Percentiles rank a stretch among this genome's conserved stretches.
Conservation (phyloP, 495 filamentous ascomycete species). For the Penicillium subrubescens region DNA sequence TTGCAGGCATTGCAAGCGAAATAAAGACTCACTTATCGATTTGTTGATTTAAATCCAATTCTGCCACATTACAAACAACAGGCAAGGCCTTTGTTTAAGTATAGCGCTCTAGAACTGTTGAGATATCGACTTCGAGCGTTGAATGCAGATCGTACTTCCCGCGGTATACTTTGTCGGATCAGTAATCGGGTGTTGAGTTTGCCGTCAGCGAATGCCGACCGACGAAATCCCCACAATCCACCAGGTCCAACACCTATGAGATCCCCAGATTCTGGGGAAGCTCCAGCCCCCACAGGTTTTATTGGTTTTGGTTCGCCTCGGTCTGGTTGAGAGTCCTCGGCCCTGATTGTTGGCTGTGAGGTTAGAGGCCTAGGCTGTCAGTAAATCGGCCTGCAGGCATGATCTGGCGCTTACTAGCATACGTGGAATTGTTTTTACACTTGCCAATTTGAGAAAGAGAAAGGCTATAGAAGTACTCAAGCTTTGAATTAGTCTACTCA, state of each 20-base stretch:
- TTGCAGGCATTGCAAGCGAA: slow-evolving; percentile 25
- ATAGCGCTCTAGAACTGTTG: not conserved
- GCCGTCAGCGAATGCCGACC: slow-evolving; percentile 11
- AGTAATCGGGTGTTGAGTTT: not conserved
- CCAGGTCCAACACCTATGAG: not conserved
- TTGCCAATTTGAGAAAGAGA: not conserved
- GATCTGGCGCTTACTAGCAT: not conserved
- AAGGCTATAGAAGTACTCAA: not conserved
- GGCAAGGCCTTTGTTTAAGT: not conserved
- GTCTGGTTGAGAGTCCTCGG: slow-evolving; percentile 3
- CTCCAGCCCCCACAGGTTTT: not conserved
- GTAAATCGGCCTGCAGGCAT: not conserved
- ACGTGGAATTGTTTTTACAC: not conserved
- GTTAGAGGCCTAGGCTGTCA: not conserved
- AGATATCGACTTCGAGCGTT: not conserved
- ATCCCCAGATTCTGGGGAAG: slow-evolving; percentile 10
- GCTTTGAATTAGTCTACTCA: not conserved
- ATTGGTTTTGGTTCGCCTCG: not conserved
- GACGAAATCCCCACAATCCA: not conserved
- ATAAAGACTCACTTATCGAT: not conserved
- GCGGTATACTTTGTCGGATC: not conserved
- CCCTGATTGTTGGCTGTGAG: not conserved
- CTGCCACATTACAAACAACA: not conserved
- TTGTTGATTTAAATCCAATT: not conserved
- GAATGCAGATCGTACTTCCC: not conserved